These are phyloP conservation scores for Pythium apleroticum DNA, from an alignment of 352 stramenopile species.

Conservation along the genomic window DNA sequence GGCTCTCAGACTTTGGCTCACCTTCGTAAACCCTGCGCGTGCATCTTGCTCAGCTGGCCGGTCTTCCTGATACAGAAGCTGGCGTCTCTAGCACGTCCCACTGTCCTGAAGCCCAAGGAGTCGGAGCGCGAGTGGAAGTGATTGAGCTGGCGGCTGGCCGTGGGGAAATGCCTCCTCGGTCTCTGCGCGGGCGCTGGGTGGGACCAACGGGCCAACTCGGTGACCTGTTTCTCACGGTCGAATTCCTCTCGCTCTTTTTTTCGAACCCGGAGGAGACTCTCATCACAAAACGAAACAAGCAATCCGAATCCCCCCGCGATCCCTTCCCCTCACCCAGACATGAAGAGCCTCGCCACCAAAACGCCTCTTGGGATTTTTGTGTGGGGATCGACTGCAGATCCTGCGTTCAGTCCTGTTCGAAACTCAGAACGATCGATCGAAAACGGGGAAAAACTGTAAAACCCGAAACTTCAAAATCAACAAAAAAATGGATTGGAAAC, in stretches of 20 bases:
- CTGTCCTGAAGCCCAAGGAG: neutral
- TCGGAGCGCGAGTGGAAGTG: slow-evolving; percentile 5
- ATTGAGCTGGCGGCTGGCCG: slow-evolving; percentile 1
- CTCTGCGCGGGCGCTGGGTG: neutral
- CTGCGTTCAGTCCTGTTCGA: neutral
- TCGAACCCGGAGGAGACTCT: neutral
- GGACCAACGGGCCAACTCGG: slow-evolving; percentile 2
- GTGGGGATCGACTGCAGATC: neutral
- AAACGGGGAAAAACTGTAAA: neutral
- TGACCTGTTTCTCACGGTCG: slow-evolving; percentile 4
- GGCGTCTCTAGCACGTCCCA: slow-evolving; percentile 2
- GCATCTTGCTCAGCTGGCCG: slow-evolving; percentile 2
- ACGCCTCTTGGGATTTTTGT: neutral
- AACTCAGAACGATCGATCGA: neutral
- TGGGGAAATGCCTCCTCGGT: neutral
- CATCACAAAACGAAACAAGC: neutral
- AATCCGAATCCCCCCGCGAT: neutral
- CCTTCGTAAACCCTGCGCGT: neutral
- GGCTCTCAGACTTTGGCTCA: neutral
- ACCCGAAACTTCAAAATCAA: neutral
- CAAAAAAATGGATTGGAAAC: neutral
- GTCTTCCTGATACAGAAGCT: neutral
- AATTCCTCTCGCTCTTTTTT: slow-evolving; percentile 5
- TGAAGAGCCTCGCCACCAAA: neutral
- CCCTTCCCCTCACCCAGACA: slow-evolving; percentile 2